Conservation (phyloP, 192 early-diverging fungal genomes). For the Entomortierella chlamydospora region DNA sequence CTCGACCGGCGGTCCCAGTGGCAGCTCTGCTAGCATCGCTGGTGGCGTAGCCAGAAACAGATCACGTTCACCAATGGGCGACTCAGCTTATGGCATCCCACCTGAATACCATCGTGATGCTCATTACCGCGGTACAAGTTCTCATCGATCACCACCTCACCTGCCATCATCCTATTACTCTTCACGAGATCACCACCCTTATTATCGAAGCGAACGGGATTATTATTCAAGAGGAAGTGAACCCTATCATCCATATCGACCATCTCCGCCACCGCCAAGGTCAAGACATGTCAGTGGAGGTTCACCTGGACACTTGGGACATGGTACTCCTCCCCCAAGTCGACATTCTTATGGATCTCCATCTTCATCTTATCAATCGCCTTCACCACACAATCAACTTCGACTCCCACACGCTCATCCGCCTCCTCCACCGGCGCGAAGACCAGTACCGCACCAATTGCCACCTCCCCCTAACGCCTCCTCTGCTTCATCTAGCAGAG, state of each 20-base stretch:
- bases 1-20: conserved; percentile 7
- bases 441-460: conserved; percentile 39
- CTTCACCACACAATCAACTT: conserved; percentile 50
- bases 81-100: conserved; percentile 14
- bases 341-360: conserved; percentile 25
- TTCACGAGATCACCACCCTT: conserved; percentile 40
- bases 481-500: conserved; percentile 5
- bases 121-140: conserved; percentile 28
- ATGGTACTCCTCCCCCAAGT: conserved; percentile 16
- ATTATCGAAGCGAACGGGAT: conserved; percentile 45
- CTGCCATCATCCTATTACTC: conserved; percentile 44
- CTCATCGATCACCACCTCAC: conserved; percentile 44
- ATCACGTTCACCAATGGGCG: conserved; percentile 45
- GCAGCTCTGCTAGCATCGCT: neutral
- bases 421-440: conserved; percentile 43
- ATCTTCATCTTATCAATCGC: conserved; percentile 42
- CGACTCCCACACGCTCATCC: conserved; percentile 49
- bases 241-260: conserved; percentile 45
- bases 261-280: conserved; percentile 47
- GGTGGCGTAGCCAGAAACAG: conserved; percentile 7
- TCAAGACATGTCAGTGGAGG: conserved; percentile 45
- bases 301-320: conserved; percentile 42
- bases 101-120: conserved; percentile 45
- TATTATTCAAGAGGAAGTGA: conserved; percentile 42
- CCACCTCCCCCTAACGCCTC: conserved; percentile 27